These are phyloP conservation scores for Serpula lacrymans DNA, from an alignment of 768 basidiomycete genomes.

Conservation along the genomic window DNA sequence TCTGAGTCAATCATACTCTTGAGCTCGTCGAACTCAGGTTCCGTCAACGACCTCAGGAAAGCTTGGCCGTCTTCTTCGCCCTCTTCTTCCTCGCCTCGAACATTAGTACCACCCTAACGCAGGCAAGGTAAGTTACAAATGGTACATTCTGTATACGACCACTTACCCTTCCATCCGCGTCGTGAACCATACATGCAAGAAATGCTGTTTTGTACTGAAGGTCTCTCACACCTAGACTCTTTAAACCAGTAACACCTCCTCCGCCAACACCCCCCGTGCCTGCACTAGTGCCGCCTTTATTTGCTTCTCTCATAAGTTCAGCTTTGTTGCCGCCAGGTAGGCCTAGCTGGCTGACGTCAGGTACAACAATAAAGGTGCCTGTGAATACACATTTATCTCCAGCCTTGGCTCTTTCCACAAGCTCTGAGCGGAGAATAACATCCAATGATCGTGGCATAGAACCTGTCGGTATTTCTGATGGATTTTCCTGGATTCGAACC, in stretches of 20 bases:
- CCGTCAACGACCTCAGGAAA: conserved; percentile 86
- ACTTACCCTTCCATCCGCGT: conserved; percentile 83
- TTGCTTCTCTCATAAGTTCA: conserved; percentile 85
- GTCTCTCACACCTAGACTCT: conserved; percentile 92
- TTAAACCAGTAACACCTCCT: conserved; percentile 89
- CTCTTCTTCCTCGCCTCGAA: conserved; percentile 84
- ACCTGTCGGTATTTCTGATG: conserved; percentile 97
- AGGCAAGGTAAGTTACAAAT: conserved; percentile 1
- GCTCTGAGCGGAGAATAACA: conserved; percentile 90
- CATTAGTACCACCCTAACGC: conserved; percentile 73
- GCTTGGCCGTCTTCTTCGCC: conserved; percentile 76
- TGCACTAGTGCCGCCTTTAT: conserved; percentile 55
- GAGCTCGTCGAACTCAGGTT: conserved; percentile 93
- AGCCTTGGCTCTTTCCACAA: conserved; percentile 98
- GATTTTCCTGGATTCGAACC: conserved; percentile 97
- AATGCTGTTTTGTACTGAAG: conserved; percentile 99
- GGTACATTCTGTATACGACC: background rate
- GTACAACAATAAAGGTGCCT: conserved; percentile 97
- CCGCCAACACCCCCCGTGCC: conserved; percentile 64
- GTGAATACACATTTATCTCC: conserved; percentile 99
- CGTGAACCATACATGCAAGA: conserved; percentile 95
- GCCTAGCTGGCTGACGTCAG: conserved; percentile 95
- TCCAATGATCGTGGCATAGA: conserved; percentile 97
- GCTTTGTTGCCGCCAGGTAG: conserved; percentile 92
- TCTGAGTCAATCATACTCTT: conserved; percentile 92